Percentiles rank a stretch among this genome's conserved stretches.
Conservation (phyloP, 164 flowering plant genomes). For the Vitis rupestris region DNA sequence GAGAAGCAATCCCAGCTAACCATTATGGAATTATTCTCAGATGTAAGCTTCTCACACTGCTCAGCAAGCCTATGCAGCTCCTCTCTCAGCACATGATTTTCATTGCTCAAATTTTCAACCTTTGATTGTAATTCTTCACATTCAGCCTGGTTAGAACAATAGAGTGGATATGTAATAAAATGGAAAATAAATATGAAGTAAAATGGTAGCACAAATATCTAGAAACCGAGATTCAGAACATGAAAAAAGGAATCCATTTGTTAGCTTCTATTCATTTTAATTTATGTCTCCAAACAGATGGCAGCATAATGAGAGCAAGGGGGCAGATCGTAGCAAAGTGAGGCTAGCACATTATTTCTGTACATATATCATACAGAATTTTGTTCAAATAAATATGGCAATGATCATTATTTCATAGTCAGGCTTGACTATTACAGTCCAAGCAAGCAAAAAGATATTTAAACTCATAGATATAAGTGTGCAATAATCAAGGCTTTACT, state of each 20-base stretch:
- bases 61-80: conserved; percentile 6
- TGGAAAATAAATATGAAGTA: no score
- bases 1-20: neutral
- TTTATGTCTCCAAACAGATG: neutral
- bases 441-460: no score
- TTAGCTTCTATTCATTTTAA: neutral
- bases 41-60: conserved; percentile 3
- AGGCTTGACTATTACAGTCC: no score
- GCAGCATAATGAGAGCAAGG: neutral
- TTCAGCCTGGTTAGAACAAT: conserved; percentile 3
- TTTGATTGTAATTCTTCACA: conserved; percentile 3
- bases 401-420: no score
- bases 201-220: neutral
- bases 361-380: no score
- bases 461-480: no score
- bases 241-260: neutral
- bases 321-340: neutral
- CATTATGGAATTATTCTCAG: conserved; percentile 7
- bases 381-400: no score
- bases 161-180: neutral
- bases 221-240: neutral
- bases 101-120: neutral
- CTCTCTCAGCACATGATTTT: neutral
- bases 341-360: no score
- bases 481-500: no score